Conservation (phyloP, 176 grass and related monocot species). For the Oropetium thomaeum region DNA sequence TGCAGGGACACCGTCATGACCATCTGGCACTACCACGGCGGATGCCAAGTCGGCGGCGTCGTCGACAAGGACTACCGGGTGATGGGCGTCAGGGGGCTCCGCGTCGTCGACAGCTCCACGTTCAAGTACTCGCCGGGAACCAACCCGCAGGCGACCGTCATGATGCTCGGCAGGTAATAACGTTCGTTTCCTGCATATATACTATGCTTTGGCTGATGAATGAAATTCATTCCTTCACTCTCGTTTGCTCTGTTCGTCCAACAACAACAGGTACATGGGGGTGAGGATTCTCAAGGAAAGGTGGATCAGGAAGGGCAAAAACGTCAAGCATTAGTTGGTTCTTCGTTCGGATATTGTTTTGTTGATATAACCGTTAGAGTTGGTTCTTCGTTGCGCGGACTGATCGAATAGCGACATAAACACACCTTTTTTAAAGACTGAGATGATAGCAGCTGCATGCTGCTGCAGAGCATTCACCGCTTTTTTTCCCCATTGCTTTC, state of each 20-base stretch:
- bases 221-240: not conserved
- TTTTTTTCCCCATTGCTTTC: no score
- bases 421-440: no score
- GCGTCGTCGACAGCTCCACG: slow-evolving; percentile 65
- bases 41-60: slow-evolving; percentile 53
- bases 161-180: slow-evolving; percentile 88
- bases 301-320: slow-evolving; percentile 2
- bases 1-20: slow-evolving; percentile 76
- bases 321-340: not conserved
- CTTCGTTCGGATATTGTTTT: no score
- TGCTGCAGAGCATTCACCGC: no score
- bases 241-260: no score
- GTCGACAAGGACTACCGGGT: slow-evolving; percentile 43
- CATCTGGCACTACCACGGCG: slow-evolving; percentile 88
- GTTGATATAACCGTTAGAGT: no score
- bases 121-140: slow-evolving; percentile 80
- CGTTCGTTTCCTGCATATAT: no score
- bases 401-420: no score
- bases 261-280: slow-evolving; percentile 53
- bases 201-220: not conserved
- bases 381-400: no score
- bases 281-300: slow-evolving; percentile 37
- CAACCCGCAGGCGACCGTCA: slow-evolving; percentile 85
- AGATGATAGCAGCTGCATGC: no score
- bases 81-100: slow-evolving; percentile 35